phyloP scores from a whole-genome alignment of 2,329 filamentous ascomycete genomes.

The Ascochyta viciae-villosae region DNA sequence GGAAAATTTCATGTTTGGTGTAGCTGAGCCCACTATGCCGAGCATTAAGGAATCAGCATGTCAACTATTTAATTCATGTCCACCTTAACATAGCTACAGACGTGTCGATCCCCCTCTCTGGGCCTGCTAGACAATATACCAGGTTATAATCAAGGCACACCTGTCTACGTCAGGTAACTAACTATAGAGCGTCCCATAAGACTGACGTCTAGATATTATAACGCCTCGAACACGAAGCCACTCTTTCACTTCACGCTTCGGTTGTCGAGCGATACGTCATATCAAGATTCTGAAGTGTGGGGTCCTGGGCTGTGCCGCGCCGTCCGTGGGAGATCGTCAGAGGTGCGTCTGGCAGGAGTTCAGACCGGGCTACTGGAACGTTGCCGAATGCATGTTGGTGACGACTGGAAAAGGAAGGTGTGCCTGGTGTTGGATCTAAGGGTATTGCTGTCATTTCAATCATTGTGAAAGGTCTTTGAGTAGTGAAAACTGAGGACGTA shows the following conservation, averaged over 20 bases:
- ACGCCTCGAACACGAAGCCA: background rate
- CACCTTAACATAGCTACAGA: background rate
- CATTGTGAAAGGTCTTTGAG: background rate
- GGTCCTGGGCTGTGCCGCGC: background rate
- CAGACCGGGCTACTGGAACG: background rate
- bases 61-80: no score
- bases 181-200: background rate
- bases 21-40: background rate
- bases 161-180: background rate
- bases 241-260: background rate
- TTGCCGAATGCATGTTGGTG: background rate
- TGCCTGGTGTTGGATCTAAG: background rate
- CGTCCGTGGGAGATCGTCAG: slow-evolving; percentile 1
- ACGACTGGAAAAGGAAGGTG: background rate
- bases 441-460: background rate
- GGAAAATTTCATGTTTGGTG: background rate
- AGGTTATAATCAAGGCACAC: background rate
- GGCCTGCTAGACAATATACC: background rate
- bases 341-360: background rate
- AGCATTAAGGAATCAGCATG: no score
- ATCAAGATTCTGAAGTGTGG: background rate
- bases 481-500: no score
- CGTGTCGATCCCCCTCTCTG: background rate
- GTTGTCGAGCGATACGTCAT: slow-evolving; percentile 5
- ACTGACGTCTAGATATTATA: background rate